A percentile compares a stretch with the other conserved stretches of the same genome.
Evolutionary conservation across 164 flowering plant genomes (phyloP).

Genomic region (Cinnamomum chago): DNA sequence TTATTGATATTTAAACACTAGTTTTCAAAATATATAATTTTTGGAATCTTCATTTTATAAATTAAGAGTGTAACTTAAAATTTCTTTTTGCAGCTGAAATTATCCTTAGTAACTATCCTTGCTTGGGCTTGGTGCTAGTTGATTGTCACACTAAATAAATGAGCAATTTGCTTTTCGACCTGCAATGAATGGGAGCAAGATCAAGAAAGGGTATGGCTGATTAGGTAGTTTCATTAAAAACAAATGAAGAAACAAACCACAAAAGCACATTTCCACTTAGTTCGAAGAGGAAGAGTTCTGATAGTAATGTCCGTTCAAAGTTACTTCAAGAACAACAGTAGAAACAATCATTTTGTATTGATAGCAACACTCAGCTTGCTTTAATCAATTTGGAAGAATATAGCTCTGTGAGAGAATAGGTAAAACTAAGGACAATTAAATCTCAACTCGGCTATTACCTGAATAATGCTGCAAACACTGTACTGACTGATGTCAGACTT

Average conservation of each 20-base stretch:
- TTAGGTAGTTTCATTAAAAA: not conserved
- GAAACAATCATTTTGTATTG: constrained; percentile 75
- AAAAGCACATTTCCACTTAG: constrained; percentile 78
- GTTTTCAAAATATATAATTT: no score
- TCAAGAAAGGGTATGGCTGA: not conserved
- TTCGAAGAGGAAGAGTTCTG: constrained; percentile 86
- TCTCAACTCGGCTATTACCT: constrained; percentile 42
- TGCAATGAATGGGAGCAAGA: constrained; percentile 18
- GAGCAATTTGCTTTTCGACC: constrained; percentile 97
- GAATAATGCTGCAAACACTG: constrained; percentile 95
- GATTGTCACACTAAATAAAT: constrained; percentile 91
- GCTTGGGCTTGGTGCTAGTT: constrained; percentile 85
- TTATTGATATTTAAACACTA: no score
- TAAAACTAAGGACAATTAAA: not conserved
- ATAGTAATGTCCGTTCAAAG: constrained; percentile 89
- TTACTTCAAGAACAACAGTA: constrained; percentile 94
- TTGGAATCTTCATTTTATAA: no score
- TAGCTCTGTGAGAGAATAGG: not conserved
- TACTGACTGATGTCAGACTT: constrained; percentile 90
- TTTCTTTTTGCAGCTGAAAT: constrained; percentile 91
- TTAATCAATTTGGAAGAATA: constrained; percentile 10
- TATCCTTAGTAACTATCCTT: constrained; percentile 84
- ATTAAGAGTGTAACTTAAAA: constrained; percentile 56
- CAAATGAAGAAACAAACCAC: not conserved
- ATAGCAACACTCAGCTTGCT: constrained; percentile 98